A percentile compares a stretch with the other conserved stretches of the same genome.
These are phyloP conservation scores for Verticillium tricorpus DNA, from an alignment of 2,329 filamentous ascomycete genomes.

Conservation along the genomic window DNA sequence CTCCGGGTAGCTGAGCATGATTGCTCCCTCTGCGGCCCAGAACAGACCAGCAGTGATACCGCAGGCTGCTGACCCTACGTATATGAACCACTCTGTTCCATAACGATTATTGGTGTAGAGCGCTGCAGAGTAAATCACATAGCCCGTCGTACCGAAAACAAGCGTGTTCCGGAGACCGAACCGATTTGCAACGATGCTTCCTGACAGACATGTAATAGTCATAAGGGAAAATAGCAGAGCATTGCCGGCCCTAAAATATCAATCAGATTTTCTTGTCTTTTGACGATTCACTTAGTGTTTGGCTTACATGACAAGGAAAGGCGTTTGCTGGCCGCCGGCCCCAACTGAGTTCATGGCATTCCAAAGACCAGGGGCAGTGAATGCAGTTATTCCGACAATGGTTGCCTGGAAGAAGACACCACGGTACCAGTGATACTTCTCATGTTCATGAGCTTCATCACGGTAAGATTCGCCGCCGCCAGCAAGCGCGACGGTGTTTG, in stretches of 20 bases:
- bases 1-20: conserved; percentile 18
- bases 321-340: conserved; percentile 22
- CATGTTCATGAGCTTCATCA: not conserved
- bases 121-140: conserved; percentile 28
- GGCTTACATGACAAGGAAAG: conserved; percentile 22
- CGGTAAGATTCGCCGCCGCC: not conserved
- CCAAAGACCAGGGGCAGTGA: conserved; percentile 23
- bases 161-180: conserved; percentile 26
- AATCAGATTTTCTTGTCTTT: no score
- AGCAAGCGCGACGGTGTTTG: not conserved
- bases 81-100: conserved; percentile 16
- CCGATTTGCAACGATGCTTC: conserved; percentile 26
- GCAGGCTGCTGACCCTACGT: conserved; percentile 19
- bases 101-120: conserved; percentile 30
- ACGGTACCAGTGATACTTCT: conserved; percentile 16
- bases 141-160: conserved; percentile 27
- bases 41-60: conserved; percentile 18
- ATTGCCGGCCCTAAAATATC: conserved; percentile 24
- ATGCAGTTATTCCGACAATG: conserved; percentile 18
- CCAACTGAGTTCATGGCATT: conserved; percentile 25
- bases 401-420: conserved; percentile 23
- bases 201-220: conserved; percentile 27
- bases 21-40: conserved; percentile 21
- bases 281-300: not conserved
- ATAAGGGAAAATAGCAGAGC: conserved; percentile 29